Evolutionary conservation across 2,329 filamentous ascomycete species (phyloP).

Genomic region (Xylariaceae sp.): DNA sequence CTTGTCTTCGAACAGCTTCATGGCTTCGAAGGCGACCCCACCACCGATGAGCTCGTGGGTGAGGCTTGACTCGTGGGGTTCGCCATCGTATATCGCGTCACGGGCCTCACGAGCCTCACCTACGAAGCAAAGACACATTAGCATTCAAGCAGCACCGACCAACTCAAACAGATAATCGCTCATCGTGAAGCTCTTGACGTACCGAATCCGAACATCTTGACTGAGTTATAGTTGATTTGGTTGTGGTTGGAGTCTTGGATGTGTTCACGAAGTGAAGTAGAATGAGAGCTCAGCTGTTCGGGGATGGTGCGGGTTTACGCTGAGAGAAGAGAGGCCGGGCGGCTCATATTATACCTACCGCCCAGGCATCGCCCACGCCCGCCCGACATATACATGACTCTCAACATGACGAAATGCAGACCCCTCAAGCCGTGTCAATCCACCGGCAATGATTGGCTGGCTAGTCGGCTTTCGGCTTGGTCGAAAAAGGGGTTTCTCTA

Average conservation of each 20-base stretch:
- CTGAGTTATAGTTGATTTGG: not conserved
- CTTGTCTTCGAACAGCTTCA: conserved; percentile 74
- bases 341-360: not conserved
- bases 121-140: conserved; percentile 20
- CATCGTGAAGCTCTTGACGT: conserved; percentile 4
- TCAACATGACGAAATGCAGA: conserved; percentile 7
- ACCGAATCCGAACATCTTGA: conserved; percentile 35
- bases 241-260: not conserved
- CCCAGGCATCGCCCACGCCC: too few relatives aligned
- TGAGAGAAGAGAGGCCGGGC: not conserved
- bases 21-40: conserved; percentile 71
- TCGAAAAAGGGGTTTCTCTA: too few relatives aligned
- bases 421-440: not conserved
- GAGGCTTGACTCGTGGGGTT: conserved; percentile 56
- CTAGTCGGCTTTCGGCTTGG: too few relatives aligned
- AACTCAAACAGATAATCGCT: not conserved
- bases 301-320: not conserved
- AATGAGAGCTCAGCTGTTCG: not conserved
- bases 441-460: not conserved
- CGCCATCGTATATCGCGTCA: conserved; percentile 41
- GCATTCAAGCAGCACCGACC: not conserved
- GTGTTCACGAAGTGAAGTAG: not conserved
- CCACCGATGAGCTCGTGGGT: conserved; percentile 72
- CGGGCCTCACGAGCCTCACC: conserved; percentile 42
- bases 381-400: not conserved